These are phyloP conservation scores for Cercospora zeina DNA, from an alignment of 2,329 filamentous ascomycete genomes.

Conservation along the genomic window DNA sequence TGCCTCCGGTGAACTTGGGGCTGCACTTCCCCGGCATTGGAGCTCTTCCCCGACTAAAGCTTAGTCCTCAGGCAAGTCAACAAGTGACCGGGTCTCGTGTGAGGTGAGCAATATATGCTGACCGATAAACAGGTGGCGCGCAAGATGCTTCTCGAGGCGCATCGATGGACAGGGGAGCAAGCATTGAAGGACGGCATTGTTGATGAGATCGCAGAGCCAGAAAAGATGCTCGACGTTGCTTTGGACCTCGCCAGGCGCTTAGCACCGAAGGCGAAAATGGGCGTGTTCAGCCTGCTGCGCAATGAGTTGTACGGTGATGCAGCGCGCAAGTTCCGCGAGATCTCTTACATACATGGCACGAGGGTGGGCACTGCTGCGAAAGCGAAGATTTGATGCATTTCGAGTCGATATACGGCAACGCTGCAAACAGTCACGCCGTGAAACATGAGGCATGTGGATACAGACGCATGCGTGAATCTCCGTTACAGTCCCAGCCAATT, in stretches of 20 bases:
- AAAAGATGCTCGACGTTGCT: constrained; percentile 51
- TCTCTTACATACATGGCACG: constrained; percentile 57
- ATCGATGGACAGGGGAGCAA: constrained; percentile 56
- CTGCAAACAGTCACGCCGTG: neutral
- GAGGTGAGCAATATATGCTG: neutral
- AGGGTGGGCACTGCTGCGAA: constrained; percentile 48
- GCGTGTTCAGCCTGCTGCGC: constrained; percentile 55
- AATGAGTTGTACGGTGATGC: constrained; percentile 58
- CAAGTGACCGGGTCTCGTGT: neutral
- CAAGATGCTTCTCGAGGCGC: constrained; percentile 59
- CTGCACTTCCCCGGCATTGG: constrained; percentile 59
- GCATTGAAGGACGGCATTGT: constrained; percentile 57
- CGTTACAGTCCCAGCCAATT: neutral
- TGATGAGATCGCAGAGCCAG: constrained; percentile 53
- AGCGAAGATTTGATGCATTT: constrained; percentile 48
- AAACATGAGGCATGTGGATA: no score
- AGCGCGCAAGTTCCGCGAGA: constrained; percentile 51
- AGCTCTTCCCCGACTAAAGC: constrained; percentile 54
- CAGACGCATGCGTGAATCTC: no score
- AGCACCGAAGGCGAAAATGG: constrained; percentile 49
- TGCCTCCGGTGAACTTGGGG: constrained; percentile 58
- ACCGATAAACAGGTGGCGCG: constrained; percentile 45
- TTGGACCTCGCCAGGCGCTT: constrained; percentile 49
- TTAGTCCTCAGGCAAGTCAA: constrained; percentile 45
- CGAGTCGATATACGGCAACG: neutral